Evolutionary conservation across 768 basidiomycete genomes (phyloP).

Genomic region (Grammothele lineata): DNA sequence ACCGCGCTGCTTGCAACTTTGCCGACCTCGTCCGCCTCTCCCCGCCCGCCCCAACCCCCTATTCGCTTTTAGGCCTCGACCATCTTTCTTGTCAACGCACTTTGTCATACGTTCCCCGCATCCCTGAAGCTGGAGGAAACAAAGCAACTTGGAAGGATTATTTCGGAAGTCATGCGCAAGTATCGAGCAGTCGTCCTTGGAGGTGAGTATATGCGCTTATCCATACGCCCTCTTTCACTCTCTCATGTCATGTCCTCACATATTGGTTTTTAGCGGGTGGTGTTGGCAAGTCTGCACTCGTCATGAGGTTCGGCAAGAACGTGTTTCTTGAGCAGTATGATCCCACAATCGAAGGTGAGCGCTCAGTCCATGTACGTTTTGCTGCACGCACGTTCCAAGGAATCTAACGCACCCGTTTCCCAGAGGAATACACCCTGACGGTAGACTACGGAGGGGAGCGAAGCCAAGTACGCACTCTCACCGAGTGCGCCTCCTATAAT

Average conservation of each 20-base stretch:
- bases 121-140: too few species aligned
- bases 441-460: conserved; percentile 54
- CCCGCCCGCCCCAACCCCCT: too few species aligned
- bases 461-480: conserved; percentile 54
- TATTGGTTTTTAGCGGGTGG: conserved; percentile 73
- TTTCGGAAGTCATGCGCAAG: too few species aligned
- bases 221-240: neutral
- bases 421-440: conserved; percentile 71
- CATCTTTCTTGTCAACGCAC: too few species aligned
- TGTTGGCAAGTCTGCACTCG: conserved; percentile 85
- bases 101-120: too few species aligned
- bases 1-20: conserved; percentile 1
- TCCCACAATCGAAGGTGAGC: conserved; percentile 77
- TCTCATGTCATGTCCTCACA: neutral
- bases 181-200: conserved; percentile 73
- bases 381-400: neutral
- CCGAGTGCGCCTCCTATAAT: too few species aligned
- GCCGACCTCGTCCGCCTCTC: conserved; percentile 1
- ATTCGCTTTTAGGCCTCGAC: too few species aligned
- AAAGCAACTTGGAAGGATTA: too few species aligned
- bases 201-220: conserved; percentile 41
- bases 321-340: conserved; percentile 75
- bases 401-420: neutral
- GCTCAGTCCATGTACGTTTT: neutral
- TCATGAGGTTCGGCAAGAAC: conserved; percentile 72